These are phyloP conservation scores for Fraxinus velutina DNA, from an alignment of 305 asterid species.

Conservation along the genomic window DNA sequence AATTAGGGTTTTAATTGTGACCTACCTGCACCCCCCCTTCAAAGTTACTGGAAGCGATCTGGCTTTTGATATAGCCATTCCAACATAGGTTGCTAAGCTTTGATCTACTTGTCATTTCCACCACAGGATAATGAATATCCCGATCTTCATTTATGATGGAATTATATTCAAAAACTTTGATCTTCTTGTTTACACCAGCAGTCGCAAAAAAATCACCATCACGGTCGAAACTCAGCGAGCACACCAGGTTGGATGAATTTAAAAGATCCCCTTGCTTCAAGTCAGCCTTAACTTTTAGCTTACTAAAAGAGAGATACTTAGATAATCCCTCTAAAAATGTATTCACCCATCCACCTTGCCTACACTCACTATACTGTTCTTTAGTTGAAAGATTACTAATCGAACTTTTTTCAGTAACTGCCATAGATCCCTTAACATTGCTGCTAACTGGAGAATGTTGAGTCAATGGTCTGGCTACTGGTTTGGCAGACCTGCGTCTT, in stretches of 20 bases:
- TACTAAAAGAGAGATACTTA: constrained; percentile 76
- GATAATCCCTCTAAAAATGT: constrained; percentile 79
- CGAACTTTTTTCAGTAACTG: constrained; percentile 66
- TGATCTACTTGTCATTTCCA: constrained; percentile 84
- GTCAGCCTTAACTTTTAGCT: constrained; percentile 80
- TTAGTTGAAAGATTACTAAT: constrained; percentile 59
- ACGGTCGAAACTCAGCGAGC: constrained; percentile 91
- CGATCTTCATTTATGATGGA: constrained; percentile 63
- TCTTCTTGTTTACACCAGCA: constrained; percentile 97
- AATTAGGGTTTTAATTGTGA: background rate
- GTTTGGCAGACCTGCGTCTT: constrained; percentile 51
- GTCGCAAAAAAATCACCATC: constrained; percentile 95
- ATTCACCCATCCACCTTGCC: constrained; percentile 61
- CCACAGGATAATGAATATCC: constrained; percentile 92
- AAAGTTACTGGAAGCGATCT: constrained; percentile 94
- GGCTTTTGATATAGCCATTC: constrained; percentile 93
- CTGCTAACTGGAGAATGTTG: constrained; percentile 51
- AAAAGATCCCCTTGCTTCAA: constrained; percentile 92
- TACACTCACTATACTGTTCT: constrained; percentile 45
- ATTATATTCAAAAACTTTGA: constrained; percentile 82
- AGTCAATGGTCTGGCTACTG: constrained; percentile 31
- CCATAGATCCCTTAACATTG: constrained; percentile 50
- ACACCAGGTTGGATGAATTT: constrained; percentile 84
- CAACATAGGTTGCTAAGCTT: constrained; percentile 97
- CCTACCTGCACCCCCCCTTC: constrained; percentile 95